Conservation (phyloP, 1,139 yeast species). For the Kodamaea arcana region DNA sequence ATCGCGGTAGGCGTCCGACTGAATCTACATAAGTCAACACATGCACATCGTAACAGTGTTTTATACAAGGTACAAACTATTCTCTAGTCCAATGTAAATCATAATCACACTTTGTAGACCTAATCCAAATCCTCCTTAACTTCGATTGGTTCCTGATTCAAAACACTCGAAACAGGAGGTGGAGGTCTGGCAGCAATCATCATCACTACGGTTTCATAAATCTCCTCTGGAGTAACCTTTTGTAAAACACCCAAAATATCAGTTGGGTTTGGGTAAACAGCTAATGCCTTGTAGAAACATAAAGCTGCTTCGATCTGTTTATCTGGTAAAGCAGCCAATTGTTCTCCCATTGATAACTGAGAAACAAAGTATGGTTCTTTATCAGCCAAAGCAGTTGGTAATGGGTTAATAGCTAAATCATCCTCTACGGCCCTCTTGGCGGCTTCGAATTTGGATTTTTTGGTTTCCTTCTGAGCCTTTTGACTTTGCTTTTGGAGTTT, state of each 20-base stretch:
- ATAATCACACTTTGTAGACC: not conserved
- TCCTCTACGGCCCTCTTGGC: conserved; percentile 59
- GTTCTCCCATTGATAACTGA: conserved; percentile 84
- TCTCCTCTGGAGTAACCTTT: conserved; percentile 76
- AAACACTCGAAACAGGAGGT: conserved; percentile 65
- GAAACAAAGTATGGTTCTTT: conserved; percentile 76
- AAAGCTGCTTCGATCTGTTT: conserved; percentile 76
- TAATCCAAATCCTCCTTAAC: conserved; percentile 39
- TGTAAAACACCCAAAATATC: conserved; percentile 87
- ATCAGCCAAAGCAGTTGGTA: conserved; percentile 67
- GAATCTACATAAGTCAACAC: too few relatives aligned
- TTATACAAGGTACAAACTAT: not conserved
- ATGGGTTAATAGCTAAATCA: conserved; percentile 66
- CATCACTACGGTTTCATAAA: conserved; percentile 77
- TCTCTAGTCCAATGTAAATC: not conserved
- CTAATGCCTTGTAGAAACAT: conserved; percentile 90
- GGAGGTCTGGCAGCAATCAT: conserved; percentile 92
- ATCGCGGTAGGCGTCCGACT: too few relatives aligned
- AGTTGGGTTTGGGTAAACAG: conserved; percentile 91
- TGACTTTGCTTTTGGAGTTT: conserved; percentile 57
- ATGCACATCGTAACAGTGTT: not conserved
- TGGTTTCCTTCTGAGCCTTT: conserved; percentile 54
- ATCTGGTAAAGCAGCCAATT: conserved; percentile 53
- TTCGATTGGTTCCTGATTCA: conserved; percentile 30
- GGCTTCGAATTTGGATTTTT: conserved; percentile 55